phyloP scores from a whole-genome alignment of 108 stramenopile species.

The Hondaea fermentalgiana region DNA sequence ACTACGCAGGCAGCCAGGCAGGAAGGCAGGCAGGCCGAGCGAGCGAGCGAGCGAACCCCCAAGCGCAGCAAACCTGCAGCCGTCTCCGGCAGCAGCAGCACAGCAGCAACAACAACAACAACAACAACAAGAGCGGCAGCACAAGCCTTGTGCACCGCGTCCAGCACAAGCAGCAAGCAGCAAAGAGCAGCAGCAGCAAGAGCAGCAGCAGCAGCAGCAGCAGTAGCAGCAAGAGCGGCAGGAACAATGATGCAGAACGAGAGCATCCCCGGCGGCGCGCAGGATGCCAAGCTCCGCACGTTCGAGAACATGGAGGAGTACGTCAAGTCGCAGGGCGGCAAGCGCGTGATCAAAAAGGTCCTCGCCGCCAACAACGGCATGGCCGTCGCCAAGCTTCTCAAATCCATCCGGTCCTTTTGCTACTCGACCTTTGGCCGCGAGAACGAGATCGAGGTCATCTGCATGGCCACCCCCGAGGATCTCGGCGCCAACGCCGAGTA shows the following conservation, averaged over 20 bases:
- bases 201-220: neutral
- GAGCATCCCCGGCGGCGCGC: neutral
- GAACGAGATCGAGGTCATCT: slow-evolving; percentile 70
- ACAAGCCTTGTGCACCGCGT: neutral
- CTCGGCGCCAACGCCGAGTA: slow-evolving; percentile 92
- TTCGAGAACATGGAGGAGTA: slow-evolving; percentile 40
- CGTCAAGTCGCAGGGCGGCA: slow-evolving; percentile 41
- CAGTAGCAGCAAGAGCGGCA: neutral
- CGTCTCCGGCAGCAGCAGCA: neutral
- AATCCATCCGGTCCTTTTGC: slow-evolving; percentile 86
- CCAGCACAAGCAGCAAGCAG: neutral
- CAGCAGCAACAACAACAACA: too few species aligned
- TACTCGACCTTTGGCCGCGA: slow-evolving; percentile 88
- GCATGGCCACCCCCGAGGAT: slow-evolving; percentile 99
- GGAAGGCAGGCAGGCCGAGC: neutral
- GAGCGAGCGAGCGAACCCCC: neutral
- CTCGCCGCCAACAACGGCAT: slow-evolving; percentile 63
- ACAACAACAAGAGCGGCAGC: neutral
- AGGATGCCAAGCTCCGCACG: neutral
- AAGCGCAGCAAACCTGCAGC: neutral
- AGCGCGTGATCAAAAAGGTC: slow-evolving; percentile 46
- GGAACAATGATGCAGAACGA: neutral
- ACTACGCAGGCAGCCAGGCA: neutral
- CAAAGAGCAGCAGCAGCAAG: neutral
- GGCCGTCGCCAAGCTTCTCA: slow-evolving; percentile 79